A percentile compares a stretch with the other conserved stretches of the same genome.
Conservation (phyloP, 305 asterid species). For the Fraxinus angustifolia region DNA sequence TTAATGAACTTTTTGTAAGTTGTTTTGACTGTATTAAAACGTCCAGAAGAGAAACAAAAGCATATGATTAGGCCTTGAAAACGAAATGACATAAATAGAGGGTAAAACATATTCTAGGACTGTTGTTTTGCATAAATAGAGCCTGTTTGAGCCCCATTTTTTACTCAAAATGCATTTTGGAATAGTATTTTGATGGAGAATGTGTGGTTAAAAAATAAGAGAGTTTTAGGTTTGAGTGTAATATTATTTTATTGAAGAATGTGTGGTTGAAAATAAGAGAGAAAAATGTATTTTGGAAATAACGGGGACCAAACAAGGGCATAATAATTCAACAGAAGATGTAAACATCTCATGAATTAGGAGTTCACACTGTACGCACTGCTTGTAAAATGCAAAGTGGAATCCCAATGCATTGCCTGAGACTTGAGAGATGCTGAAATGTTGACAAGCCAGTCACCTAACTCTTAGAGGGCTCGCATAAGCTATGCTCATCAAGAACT, state of each 20-base stretch:
- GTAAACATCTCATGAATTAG: background rate
- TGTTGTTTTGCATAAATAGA: constrained; percentile 4
- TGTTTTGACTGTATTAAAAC: constrained; percentile 4
- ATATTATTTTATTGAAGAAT: too few relatives aligned
- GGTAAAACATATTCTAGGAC: constrained; percentile 13
- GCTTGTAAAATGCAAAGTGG: background rate
- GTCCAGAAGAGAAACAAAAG: constrained; percentile 5
- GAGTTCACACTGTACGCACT: background rate
- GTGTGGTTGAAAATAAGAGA: background rate
- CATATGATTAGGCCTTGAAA: background rate
- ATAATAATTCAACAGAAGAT: constrained; percentile 8
- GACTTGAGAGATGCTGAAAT: constrained; percentile 9
- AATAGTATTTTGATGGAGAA: background rate
- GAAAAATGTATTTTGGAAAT: background rate
- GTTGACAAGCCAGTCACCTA: background rate
- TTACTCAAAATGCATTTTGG: background rate
- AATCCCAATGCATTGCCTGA: background rate
- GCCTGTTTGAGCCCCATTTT: background rate
- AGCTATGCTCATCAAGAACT: background rate
- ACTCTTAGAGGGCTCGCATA: background rate
- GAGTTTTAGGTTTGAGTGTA: background rate
- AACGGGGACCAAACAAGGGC: background rate
- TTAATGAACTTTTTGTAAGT: constrained; percentile 11
- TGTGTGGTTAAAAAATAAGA: background rate
- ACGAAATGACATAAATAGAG: background rate